Evolutionary conservation across 1,284 basidiomycete species (phyloP), one percentile per base, ranked within the genome.

Genomic region (Xerocomus nothofagi): DNA sequence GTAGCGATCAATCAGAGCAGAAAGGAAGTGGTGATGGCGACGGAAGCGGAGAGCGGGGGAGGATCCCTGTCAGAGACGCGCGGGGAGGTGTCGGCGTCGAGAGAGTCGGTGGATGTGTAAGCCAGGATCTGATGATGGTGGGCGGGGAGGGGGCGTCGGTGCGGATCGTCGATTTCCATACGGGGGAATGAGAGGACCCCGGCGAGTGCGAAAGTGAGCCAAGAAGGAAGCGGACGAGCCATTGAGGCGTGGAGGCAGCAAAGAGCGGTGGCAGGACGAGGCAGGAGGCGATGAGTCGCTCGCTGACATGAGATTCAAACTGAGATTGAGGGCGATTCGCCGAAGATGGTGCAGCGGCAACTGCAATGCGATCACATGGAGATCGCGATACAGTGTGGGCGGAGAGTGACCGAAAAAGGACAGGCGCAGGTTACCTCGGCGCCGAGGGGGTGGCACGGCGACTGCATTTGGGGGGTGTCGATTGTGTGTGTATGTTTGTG

Each of bases 371-470:
- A 64, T 68, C 66, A 68, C 67, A 69, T 64, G 66, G 66, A 54
- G 56, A 66, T 65, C 57, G 63, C 58, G 65, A 61, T 61, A 60
- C 53, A 59, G 53, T 51, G 54, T 64, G 63, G 53, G 41, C 60
- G 62, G 65, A 66, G 59, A 44, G 39, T 53, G 54, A 43, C 56
- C 59, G 32, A 50, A 55, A 53, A 56, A 51, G 66, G 64, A 55
- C 42, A 56, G 30, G 60, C 24, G 34, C 39, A 62, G 48, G 53
- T 47, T 27, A 53, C 71, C 68, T 70, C 68, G 68, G 68, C 68
- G 68, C 68, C 68, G 68, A 70, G 68, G 68, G 53, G 50, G 50
- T 69, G 70, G 69, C 57, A 58, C 55, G 55, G 47, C 45, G 34
- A 17, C 60, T 55, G 39, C 15, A 54, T 65, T 51, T 62, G 60